Conservation (phyloP, 768 basidiomycete species). For the Amanita pallidorosea region DNA sequence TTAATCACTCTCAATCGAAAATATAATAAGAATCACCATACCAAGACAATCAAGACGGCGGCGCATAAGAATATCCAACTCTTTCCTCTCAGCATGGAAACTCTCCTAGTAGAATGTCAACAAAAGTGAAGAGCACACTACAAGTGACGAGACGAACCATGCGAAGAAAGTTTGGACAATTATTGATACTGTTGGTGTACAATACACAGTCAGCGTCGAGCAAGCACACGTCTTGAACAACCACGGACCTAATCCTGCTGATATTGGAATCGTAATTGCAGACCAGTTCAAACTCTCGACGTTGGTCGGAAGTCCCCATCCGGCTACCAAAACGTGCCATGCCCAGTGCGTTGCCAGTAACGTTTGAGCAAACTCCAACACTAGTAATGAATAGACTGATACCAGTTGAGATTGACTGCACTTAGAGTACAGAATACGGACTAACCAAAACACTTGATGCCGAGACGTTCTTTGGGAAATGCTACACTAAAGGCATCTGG, state of each 20-base stretch:
- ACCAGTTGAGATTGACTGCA: not conserved
- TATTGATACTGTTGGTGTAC: not conserved
- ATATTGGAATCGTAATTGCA: conserved; percentile 1
- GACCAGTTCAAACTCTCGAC: conserved; percentile 1
- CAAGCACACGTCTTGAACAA: no score
- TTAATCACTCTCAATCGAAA: not conserved
- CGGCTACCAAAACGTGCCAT: not conserved
- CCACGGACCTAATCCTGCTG: not conserved
- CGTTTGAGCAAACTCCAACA: conserved; percentile 5
- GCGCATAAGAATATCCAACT: not conserved
- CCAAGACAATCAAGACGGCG: conserved; percentile 1
- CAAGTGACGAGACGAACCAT: not conserved
- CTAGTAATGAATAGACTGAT: conserved; percentile 1
- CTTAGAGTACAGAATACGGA: no score
- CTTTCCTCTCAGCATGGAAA: not conserved
- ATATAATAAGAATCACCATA: not conserved
- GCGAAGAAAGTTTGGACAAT: conserved; percentile 6
- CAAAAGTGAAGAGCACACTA: not conserved
- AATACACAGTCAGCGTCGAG: not conserved
- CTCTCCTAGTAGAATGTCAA: not conserved
- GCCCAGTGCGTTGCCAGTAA: conserved; percentile 3
- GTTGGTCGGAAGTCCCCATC: not conserved
- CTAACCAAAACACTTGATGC: conserved; percentile 1
- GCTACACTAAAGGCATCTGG: conserved; percentile 1
- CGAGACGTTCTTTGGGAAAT: conserved; percentile 1